Evolutionary conservation across 208 protist species (phyloP), one percentile per base, ranked within the genome.

Genomic region (Trypanosoma avium): DNA sequence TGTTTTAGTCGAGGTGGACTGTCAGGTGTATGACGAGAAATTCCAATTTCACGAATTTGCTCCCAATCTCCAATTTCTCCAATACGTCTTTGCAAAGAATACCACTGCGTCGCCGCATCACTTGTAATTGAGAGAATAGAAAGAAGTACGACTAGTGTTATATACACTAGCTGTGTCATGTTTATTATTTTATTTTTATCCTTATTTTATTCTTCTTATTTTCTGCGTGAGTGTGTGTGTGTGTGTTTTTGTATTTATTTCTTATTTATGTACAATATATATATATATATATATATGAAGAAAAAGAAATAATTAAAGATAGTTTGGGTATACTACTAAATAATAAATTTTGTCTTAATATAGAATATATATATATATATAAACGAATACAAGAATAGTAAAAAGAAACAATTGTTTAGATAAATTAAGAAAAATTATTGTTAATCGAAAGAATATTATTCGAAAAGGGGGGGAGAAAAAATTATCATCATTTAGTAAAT

Each of bases 81-180:
- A 36, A 89, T 46, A 47, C 86, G 79, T 3, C 86, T 82, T 70
- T 95, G 79, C 21, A 95, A 59, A 40, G 66, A 59, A 65, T 89
- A 95, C 22, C 75, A 68, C 75, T 83, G 77, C 45, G 77, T 77
- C 22, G 45, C 71, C 17, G 78, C 82, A 13, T 75, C 58, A 8
- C 26, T 69, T 24, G 32, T 17, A 21, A 52, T 26, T 8, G 55
- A 54, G 33, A 47, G 27, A 29, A 70, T 29, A 12, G 50, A 22
- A n/a, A 74, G n/a, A n/a, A n/a, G n/a, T n/a, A n/a, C n/a, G n/a
- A n/a, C n/a, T n/a, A n/a, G n/a, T n/a, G n/a, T n/a, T n/a, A n/a
- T n/a, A n/a, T n/a, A n/a, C n/a, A n/a, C n/a, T n/a, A n/a, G n/a
- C n/a, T n/a, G n/a, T n/a, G n/a, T n/a, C n/a, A n/a, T n/a, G 7